These are phyloP conservation scores for Leccinum subtestaceum DNA, from an alignment of 768 basidiomycete species.

Conservation along the genomic window DNA sequence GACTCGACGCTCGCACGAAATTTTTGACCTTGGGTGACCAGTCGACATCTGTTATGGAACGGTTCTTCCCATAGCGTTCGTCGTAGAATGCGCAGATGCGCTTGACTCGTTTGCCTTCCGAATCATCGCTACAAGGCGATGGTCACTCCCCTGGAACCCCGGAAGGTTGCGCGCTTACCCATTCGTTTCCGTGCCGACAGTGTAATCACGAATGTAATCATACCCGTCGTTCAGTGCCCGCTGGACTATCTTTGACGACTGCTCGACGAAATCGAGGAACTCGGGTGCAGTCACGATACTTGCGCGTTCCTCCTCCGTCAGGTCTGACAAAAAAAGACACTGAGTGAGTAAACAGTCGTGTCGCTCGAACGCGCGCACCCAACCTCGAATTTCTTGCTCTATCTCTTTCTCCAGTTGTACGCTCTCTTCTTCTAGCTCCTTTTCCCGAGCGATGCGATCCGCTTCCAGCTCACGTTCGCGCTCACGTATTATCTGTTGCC, in stretches of 20 bases:
- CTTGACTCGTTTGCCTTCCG: constrained; percentile 86
- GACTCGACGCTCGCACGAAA: background rate
- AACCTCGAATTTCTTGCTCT: constrained; percentile 82
- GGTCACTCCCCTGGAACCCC: constrained; percentile 7
- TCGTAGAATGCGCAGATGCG: constrained; percentile 94
- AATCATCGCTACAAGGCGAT: constrained; percentile 64
- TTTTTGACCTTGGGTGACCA: constrained; percentile 92
- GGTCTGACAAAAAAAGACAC: constrained; percentile 44
- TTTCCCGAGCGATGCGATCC: constrained; percentile 66
- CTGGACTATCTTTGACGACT: constrained; percentile 93
- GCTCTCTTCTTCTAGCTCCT: constrained; percentile 79
- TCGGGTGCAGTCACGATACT: constrained; percentile 85
- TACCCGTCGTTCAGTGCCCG: constrained; percentile 93
- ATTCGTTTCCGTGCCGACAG: constrained; percentile 81
- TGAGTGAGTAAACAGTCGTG: constrained; percentile 2
- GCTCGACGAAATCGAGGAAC: constrained; percentile 91
- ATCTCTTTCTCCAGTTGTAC: constrained; percentile 82
- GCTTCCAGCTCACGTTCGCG: constrained; percentile 67
- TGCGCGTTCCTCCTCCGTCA: constrained; percentile 72
- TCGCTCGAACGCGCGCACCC: background rate
- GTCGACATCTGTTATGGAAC: constrained; percentile 94
- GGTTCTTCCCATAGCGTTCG: constrained; percentile 85
- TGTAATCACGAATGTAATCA: constrained; percentile 96
- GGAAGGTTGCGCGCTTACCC: constrained; percentile 49
- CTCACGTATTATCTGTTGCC: constrained; percentile 61